Base-by-base conservation (phyloP, 2,329 filamentous ascomycete species). In the Teratosphaeriaceae sp. region DNA sequence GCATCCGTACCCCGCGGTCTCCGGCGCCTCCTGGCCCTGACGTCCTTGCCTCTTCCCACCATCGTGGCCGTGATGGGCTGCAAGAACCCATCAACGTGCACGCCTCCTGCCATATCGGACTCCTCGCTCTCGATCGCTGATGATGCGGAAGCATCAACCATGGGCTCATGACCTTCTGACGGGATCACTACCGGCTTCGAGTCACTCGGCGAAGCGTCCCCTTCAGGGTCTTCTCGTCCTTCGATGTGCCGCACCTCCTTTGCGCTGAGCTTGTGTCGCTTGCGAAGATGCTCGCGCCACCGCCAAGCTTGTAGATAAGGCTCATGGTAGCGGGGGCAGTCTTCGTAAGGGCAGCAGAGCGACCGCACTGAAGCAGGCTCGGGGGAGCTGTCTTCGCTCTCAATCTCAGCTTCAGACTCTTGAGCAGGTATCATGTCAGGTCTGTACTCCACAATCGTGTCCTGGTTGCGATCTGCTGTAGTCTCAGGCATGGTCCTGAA, bases 401-500 rank as follows among this genome's bases (percentile, higher is more conserved):
- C 24, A 9, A 18, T 20, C 18, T 34, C 31, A 16, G 8, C 19
- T 3, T 41, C 29, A n/a, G 29, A 27, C 11, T 50, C 63, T 51
- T 52, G 56, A 55, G 5, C 54, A 46, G 21, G 54, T 24, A 64
- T 49, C 20, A 50, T 58, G 3, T 59, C 55, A 3, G 65, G 62
- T 1, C 57, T 60, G 40, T 63, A 67, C 16, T 65, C 58, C 3
- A 65, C 51, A 5, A 63, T 61, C 20, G 64, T 45, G 26, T 53
- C 51, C 7, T 34, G 34, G 26, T 41, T 18, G 2, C 23, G 30
- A 5, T 29, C 40, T 18, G 37, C 35, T 16, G 34, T 33, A 15
- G 40, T 49, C 29, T 59, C 55, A 20, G 52, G 47, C 46, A 58
- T 55, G 5, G 29, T 36, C 3, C 54, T 71, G 44, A 88, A 72